phyloP scores from a whole-genome alignment of 306 rosid species.

The Echinosophora koreensis region DNA sequence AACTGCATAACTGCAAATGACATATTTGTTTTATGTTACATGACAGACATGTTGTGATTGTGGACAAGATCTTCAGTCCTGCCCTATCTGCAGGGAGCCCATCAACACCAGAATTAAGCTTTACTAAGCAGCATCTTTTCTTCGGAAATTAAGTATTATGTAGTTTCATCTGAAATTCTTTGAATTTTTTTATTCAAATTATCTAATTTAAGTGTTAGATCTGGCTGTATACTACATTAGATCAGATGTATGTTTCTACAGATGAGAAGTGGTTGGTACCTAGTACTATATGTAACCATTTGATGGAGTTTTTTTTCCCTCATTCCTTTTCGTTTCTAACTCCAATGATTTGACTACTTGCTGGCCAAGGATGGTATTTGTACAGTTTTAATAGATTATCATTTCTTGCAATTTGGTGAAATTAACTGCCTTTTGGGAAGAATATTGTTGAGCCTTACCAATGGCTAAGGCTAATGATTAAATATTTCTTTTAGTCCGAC shows the following conservation, averaged over 20 bases:
- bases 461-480: no score
- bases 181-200: constrained; percentile 42
- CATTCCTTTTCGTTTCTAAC: background rate
- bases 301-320: background rate
- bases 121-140: constrained; percentile 51
- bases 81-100: constrained; percentile 89
- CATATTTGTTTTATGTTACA: constrained; percentile 21
- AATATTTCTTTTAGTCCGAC: no score
- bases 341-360: background rate
- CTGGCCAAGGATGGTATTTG: constrained; percentile 17
- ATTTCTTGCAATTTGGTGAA: no score
- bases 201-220: constrained; percentile 30
- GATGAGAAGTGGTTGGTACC: constrained; percentile 17
- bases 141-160: background rate
- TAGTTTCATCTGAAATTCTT: constrained; percentile 47
- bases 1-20: constrained; percentile 12
- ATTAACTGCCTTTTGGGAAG: no score
- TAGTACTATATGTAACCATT: constrained; percentile 6
- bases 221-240: constrained; percentile 29
- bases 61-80: constrained; percentile 70
- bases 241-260: constrained; percentile 7
- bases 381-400: background rate
- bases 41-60: constrained; percentile 93
- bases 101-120: constrained; percentile 85
- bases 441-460: no score